Percentiles rank a stretch among this genome's conserved stretches.
These are phyloP conservation scores for Trichophyton rubrum DNA, from an alignment of 2,329 filamentous ascomycete genomes.

Conservation along the genomic window DNA sequence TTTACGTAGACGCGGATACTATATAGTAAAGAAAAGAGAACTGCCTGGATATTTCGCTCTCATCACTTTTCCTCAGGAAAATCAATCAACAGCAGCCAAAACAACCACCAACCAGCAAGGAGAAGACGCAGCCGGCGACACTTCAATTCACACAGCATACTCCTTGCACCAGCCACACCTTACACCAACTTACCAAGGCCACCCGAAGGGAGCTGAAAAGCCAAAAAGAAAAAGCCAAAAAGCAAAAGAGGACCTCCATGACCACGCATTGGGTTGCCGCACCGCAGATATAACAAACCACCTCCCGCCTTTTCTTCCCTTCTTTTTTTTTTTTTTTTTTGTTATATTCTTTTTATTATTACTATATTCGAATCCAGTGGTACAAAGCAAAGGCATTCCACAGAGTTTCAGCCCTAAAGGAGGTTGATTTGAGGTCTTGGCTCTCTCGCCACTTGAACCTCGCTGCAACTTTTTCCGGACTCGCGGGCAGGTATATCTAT, in stretches of 20 bases:
- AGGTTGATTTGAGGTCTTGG: background rate
- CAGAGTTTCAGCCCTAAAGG: background rate
- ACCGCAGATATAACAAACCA: background rate
- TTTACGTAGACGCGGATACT: background rate
- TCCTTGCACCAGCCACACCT: background rate
- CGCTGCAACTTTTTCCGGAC: background rate
- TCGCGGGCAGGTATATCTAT: background rate
- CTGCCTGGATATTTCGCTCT: background rate
- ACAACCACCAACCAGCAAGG: no score
- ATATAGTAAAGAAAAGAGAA: background rate
- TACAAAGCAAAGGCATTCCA: background rate
- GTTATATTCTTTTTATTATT: background rate
- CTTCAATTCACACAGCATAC: background rate
- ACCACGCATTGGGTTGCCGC: background rate
- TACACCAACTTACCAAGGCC: background rate
- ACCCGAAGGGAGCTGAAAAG: background rate
- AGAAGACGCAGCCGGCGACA: no score
- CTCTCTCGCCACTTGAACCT: conserved; percentile 3
- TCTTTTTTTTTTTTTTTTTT: background rate
- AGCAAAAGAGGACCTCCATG: background rate
- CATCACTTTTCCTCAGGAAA: background rate
- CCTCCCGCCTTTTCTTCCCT: background rate
- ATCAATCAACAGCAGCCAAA: background rate
- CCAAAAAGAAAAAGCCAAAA: background rate
- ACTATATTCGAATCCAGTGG: background rate